Conservation (phyloP, 2,329 filamentous ascomycete genomes). For the Scedosporium apiospermum region DNA sequence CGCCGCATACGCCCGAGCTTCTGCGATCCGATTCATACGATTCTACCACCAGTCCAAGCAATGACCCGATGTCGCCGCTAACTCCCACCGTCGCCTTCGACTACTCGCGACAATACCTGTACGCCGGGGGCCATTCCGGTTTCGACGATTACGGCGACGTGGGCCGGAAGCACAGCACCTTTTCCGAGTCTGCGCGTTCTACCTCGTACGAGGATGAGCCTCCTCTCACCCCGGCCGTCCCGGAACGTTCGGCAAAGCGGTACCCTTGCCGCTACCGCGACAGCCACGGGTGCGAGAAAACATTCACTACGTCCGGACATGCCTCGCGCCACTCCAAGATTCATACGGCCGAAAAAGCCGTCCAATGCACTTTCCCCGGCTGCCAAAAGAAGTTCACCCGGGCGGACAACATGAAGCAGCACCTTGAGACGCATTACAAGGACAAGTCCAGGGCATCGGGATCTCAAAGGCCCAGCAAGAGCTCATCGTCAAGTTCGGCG, state of each 20-base stretch:
- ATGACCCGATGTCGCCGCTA: slow-evolving; percentile 43
- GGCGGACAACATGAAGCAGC: slow-evolving; percentile 83
- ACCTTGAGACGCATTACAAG: slow-evolving; percentile 67
- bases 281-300: slow-evolving; percentile 63
- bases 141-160: slow-evolving; percentile 18
- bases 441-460: slow-evolving; percentile 40
- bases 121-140: slow-evolving; percentile 22
- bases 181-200: slow-evolving; percentile 33
- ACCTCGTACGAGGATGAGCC: slow-evolving; percentile 43
- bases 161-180: slow-evolving; percentile 29
- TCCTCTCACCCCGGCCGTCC: slow-evolving; percentile 27
- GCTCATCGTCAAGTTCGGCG: not conserved
- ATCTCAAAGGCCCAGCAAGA: slow-evolving; percentile 21
- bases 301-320: slow-evolving; percentile 76
- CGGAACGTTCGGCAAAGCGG: slow-evolving; percentile 49
- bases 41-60: slow-evolving; percentile 39
- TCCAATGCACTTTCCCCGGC: slow-evolving; percentile 55
- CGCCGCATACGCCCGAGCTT: slow-evolving; percentile 46
- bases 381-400: slow-evolving; percentile 76
- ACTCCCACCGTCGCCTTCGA: slow-evolving; percentile 40
- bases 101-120: slow-evolving; percentile 25
- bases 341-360: slow-evolving; percentile 71
- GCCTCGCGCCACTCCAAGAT: slow-evolving; percentile 80
- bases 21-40: slow-evolving; percentile 53
- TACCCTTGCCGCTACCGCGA: slow-evolving; percentile 69